Evolutionary conservation across 768 basidiomycete genomes (phyloP), one percentile per base, ranked within the genome.

Genomic region (Collybia sordida): DNA sequence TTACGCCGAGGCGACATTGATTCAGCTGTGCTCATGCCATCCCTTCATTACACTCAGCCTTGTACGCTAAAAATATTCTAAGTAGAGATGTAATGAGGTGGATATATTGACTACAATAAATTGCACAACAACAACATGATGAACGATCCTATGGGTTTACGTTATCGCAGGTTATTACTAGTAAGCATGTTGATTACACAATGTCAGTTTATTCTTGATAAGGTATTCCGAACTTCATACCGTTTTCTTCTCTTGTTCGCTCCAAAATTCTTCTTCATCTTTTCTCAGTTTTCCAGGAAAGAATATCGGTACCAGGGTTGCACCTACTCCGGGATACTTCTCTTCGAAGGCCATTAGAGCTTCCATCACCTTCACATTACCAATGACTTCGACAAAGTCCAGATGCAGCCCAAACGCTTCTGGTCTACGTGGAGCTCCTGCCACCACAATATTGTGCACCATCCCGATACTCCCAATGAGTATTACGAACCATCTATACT

Each of bases 381-480:
- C 12, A 21, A 50, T 19, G 34, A 14, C 41, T 19, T 11, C 38
- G 2, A 24, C 14, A 18, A 39, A 14, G 22, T 53, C 36, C 1
- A 53, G 21, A 18, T 49, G 52, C 8, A 53, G 31, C 11, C 47
- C 52, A 37, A 28, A 42, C 17, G 47, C 47, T 14, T 41, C 42
- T 1, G 40, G 35, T 31, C n/a, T 39, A 7, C 52, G 47, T 3
- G 39, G 24, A 2, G 47, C 52, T 15, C 52, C 52, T 12, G 52
- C 37, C 17, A 37, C 52, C 19, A 43, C 14, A 11, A 37, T 47
- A 45, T 53, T 53, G 17, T 53, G 52, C 28, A 43, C 18, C 52
- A 53, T 53, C 15, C 52, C 52, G 7, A 53, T 22, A 11, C 18
- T 34, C 37, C 47, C 47, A 6, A 50, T 21, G 4, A 19, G 35